Evolutionary conservation across 208 protist species (phyloP), one percentile per base, ranked within the genome.

Genomic region (Trypanosoma vivax): DNA sequence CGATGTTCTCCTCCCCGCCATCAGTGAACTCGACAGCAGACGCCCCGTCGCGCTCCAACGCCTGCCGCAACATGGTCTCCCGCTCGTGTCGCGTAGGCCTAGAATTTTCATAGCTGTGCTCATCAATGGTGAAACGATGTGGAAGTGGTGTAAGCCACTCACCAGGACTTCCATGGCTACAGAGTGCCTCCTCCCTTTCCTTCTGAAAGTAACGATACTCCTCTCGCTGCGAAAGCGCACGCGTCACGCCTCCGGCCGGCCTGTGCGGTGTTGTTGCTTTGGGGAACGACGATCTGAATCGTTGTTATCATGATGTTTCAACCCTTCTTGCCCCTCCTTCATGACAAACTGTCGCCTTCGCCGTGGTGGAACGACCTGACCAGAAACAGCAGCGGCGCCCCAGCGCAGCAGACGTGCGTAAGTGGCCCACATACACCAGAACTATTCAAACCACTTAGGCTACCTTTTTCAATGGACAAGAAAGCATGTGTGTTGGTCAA

Each of bases 21-120:
- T 87, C 77, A 0, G 76, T 90, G 40, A 93, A 81, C 47, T 93
- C 81, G 16, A 93, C 72, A 7, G 73, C 64, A 1, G 80, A 86
- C 9, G 64, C 67, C 16, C 82, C 81, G 6, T 79, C 47, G 21
- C 54, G 46, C 42, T 90, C 79, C 5, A 93, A 65, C 2, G 81
- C 65, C 23, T 65, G 63, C 29, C 70, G 78, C 51, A 89, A 48
- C 54, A 65, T 64, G 43, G 70, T 53, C 14, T 50, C 70, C 2
- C 85, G 62, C 43, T 66, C 65, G 57, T 88, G 73, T 0, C 64
- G 69, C 6, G 73, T 68, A 3, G 61, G 48, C 23, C 46, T 41
- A 3, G 51, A 23, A 1, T 49, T 24, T 23, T 69, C 73, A 38
- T 77, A 51, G 0, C 60, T 71, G 60, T 92, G 62, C 35, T 60